Evolutionary conservation across 148 eudicot species (phyloP).

Genomic region (Heliosperma pusillum): DNA sequence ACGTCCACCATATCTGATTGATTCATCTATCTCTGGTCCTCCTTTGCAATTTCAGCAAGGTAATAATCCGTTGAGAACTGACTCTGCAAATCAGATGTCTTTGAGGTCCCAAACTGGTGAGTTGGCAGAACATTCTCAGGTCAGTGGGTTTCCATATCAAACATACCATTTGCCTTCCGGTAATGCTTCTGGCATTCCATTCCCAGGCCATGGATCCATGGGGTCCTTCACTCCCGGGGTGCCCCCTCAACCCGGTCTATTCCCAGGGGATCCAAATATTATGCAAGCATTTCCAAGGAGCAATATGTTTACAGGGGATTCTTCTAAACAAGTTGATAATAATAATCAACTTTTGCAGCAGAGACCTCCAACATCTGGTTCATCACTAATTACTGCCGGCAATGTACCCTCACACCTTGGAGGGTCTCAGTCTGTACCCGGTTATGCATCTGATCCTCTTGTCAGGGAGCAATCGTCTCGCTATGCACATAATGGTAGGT

Average conservation of each 20-base stretch:
- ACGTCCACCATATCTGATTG: conserved; percentile 33
- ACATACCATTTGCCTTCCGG: conserved; percentile 32
- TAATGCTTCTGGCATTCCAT: conserved; percentile 33
- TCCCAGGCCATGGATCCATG: conserved; percentile 32
- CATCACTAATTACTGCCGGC: conserved; percentile 32
- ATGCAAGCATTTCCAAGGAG: conserved; percentile 21
- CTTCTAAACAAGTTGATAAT: conserved; percentile 25
- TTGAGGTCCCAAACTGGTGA: conserved; percentile 35
- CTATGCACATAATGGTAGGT: conserved; percentile 43
- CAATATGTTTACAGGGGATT: conserved; percentile 14
- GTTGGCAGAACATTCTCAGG: conserved; percentile 36
- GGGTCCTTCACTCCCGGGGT: conserved; percentile 33
- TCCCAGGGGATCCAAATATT: conserved; percentile 24
- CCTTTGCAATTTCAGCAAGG: conserved; percentile 50
- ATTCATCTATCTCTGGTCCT: conserved; percentile 30
- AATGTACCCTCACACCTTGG: conserved; percentile 28
- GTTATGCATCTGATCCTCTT: conserved; percentile 36
- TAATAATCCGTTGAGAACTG: conserved; percentile 39
- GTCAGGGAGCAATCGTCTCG: conserved; percentile 38
- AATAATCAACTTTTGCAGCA: conserved; percentile 35
- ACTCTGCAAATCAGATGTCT: conserved; percentile 34
- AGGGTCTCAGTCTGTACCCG: conserved; percentile 35
- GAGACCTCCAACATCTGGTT: conserved; percentile 32
- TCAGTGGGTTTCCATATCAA: conserved; percentile 39
- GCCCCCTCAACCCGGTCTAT: conserved; percentile 21